Evolutionary conservation across 768 basidiomycete species (phyloP).

Genomic region (Chiua virens): DNA sequence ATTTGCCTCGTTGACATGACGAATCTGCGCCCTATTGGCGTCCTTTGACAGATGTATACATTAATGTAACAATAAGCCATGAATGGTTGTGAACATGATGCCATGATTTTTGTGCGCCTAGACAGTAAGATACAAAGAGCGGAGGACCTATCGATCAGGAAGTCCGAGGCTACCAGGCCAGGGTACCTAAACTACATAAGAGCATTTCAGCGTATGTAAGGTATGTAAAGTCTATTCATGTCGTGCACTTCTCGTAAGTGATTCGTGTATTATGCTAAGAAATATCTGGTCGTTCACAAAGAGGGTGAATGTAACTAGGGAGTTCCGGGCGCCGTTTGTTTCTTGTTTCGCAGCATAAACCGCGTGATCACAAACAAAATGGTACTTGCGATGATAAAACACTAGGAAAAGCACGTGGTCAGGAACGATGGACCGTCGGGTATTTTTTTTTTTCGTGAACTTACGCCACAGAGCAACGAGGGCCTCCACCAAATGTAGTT

Average conservation of each 20-base stretch:
- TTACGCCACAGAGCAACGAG: slow-evolving; percentile 48
- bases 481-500: slow-evolving; percentile 57
- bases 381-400: slow-evolving; percentile 17
- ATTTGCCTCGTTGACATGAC: too few species aligned
- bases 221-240: background rate
- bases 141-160: background rate
- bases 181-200: too few species aligned
- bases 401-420: slow-evolving; percentile 6
- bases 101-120: too few species aligned
- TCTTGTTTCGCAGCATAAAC: slow-evolving; percentile 4
- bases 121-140: background rate
- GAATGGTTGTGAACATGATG: too few species aligned
- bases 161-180: background rate
- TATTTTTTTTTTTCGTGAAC: background rate
- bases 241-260: background rate
- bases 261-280: background rate
- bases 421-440: background rate
- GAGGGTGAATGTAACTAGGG: background rate
- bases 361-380: slow-evolving; percentile 12
- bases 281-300: background rate
- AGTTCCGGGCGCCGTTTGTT: background rate
- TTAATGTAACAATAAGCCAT: too few species aligned
- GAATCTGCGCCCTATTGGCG: background rate
- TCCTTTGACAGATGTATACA: too few species aligned
- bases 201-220: too few species aligned